These are phyloP conservation scores for Suhomyces tanzawaensis DNA, from an alignment of 805 yeast genomes.

Conservation along the genomic window DNA sequence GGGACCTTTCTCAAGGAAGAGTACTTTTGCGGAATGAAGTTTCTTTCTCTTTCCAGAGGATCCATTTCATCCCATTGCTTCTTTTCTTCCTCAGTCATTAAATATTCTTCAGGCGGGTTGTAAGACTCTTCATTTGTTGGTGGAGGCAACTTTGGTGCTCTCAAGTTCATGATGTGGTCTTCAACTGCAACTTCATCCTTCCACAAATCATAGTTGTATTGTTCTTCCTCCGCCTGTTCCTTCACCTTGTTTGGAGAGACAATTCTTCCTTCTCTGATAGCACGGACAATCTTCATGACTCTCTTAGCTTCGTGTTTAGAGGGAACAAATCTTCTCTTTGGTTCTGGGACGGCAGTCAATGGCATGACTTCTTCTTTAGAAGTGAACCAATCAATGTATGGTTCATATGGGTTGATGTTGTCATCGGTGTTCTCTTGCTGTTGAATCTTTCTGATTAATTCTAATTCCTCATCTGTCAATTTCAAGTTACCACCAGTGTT, in stretches of 20 bases:
- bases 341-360: conserved; percentile 90
- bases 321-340: conserved; percentile 94
- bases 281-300: conserved; percentile 93
- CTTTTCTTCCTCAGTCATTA: conserved; percentile 74
- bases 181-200: conserved; percentile 50
- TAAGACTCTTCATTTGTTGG: conserved; percentile 96
- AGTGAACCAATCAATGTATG: conserved; percentile 94
- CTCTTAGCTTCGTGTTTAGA: conserved; percentile 96
- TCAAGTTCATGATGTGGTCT: conserved; percentile 85
- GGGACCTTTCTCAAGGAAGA: conserved; percentile 87
- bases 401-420: conserved; percentile 82
- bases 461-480: conserved; percentile 82
- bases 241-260: conserved; percentile 66
- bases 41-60: conserved; percentile 73
- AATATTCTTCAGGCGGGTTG: conserved; percentile 96
- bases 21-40: conserved; percentile 80
- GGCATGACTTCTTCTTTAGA: conserved; percentile 85
- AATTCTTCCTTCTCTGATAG: conserved; percentile 94
- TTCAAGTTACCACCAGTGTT: conserved; percentile 84
- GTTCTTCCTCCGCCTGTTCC: conserved; percentile 51
- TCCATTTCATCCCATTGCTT: conserved; percentile 67
- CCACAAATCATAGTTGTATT: conserved; percentile 79
- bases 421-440: conserved; percentile 82
- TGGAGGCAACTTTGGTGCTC: conserved; percentile 95
- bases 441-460: conserved; percentile 82